These are phyloP conservation scores for Xylaria nigripes DNA, from an alignment of 495 filamentous ascomycete genomes.

Conservation along the genomic window DNA sequence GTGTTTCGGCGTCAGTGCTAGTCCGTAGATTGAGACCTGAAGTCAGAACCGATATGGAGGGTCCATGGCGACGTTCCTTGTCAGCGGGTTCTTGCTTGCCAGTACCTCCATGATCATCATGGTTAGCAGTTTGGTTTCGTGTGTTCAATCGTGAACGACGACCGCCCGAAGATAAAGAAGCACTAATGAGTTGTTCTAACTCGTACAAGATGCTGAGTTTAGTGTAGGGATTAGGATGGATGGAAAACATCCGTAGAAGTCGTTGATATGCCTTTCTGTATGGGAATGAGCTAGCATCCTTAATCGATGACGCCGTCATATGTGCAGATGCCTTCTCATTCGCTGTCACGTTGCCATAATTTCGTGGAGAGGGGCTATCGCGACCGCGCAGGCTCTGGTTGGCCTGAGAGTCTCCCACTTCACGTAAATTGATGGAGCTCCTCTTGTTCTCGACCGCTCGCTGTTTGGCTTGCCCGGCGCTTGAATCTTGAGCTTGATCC, in stretches of 20 bases:
- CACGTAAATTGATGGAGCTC: constrained; percentile 44
- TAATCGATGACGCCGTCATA: constrained; percentile 28
- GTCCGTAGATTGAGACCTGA: constrained; percentile 5
- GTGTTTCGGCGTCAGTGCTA: constrained; percentile 23
- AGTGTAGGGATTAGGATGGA: constrained; percentile 77
- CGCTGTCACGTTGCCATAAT: constrained; percentile 34
- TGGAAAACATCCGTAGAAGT: constrained; percentile 77
- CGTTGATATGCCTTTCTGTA: constrained; percentile 69
- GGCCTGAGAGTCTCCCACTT: constrained; percentile 26
- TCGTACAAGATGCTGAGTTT: constrained; percentile 82
- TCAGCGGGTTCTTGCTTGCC: constrained; percentile 15
- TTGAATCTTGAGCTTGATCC: constrained; percentile 35
- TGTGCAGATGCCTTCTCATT: constrained; percentile 35
- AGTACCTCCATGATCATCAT: constrained; percentile 14
- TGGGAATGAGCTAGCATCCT: constrained; percentile 51
- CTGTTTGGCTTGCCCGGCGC: constrained; percentile 40
- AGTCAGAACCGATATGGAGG: neutral
- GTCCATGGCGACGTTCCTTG: constrained; percentile 6
- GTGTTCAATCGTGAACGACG: constrained; percentile 30
- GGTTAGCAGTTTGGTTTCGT: constrained; percentile 15
- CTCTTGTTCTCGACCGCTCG: constrained; percentile 52
- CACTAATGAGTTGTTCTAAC: constrained; percentile 70
- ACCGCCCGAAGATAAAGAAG: constrained; percentile 49
- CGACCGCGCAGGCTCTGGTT: constrained; percentile 24
- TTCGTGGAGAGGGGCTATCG: constrained; percentile 25